Base-by-base conservation (phyloP, 148 eudicot genomes). In the Rhododendron molle region DNA sequence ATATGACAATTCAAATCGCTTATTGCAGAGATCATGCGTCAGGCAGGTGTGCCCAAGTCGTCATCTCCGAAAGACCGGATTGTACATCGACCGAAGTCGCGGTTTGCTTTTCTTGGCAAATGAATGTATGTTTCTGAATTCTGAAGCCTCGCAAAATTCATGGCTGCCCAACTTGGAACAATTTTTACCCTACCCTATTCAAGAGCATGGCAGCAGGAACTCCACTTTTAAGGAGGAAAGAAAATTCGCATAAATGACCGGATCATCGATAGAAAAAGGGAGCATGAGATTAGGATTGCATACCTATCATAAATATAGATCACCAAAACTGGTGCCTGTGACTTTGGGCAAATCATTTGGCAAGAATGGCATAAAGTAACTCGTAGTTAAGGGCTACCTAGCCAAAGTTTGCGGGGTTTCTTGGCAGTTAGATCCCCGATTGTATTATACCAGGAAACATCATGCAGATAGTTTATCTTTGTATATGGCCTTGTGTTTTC, bases 31-130 rank as follows among this genome's bases (percentile, higher is more conserved):
- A 88, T 90, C 83, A 65, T 92, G 89, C 92, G 98, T 12, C 99
- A 91, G 85, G 93, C 93, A 72, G 97, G 94, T 21, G 85, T 86
- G 46, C 94, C 88, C 40, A 96, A 94, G 87, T 89, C 94, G 60
- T 89, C 96, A 54, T 94, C 98, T 80, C 97, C 94, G 46, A 96
- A 90, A 67, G 91, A 95, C 69, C 91, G 93, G 76, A 76, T 87
- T 62, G 50, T 94, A 52, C 84, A 52, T 52, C 84, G 90, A 58
- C 92, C 89, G 36, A 92, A 87, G 83, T 89, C 89, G 30, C 89
- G 92, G 62, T 91, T 91, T 83, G 90, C 93, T 62, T 92, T 90
- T 79, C 90, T 92, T 10, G 87, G 92, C 54, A 92, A 90, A 87
- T 96, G 90, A 92, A 76, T 88, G 76, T 78, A 78, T 83, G 73